Evolutionary conservation across 768 basidiomycete genomes (phyloP).

Genomic region (Lepiota brunneoincarnata): DNA sequence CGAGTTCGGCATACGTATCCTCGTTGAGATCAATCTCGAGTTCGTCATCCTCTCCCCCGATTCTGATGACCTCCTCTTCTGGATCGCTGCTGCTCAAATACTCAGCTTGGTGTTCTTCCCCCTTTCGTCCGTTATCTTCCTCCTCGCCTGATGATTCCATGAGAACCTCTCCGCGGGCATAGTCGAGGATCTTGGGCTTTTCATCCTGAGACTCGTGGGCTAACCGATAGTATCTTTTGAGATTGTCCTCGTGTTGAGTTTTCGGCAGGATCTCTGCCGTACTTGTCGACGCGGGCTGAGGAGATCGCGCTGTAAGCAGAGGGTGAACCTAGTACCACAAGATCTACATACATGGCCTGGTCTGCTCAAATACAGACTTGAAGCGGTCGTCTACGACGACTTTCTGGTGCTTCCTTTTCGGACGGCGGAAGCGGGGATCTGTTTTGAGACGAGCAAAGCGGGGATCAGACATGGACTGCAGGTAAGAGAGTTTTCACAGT

Average conservation of each 20-base stretch:
- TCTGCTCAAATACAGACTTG: constrained; percentile 65
- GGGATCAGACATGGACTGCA: constrained; percentile 66
- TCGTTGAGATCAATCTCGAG: constrained; percentile 81
- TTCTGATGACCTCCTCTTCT: constrained; percentile 45
- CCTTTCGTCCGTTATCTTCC: constrained; percentile 29
- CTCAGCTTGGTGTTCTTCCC: constrained; percentile 26
- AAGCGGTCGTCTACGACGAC: constrained; percentile 92
- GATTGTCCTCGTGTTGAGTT: constrained; percentile 70
- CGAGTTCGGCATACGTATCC: constrained; percentile 62
- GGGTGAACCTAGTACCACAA: constrained; percentile 12
- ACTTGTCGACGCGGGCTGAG: constrained; percentile 78
- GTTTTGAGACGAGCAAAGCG: constrained; percentile 84
- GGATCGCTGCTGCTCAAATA: constrained; percentile 38
- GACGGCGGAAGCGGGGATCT: constrained; percentile 90
- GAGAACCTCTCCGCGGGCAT: constrained; percentile 85
- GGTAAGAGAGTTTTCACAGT: not conserved
- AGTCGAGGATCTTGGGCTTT: constrained; percentile 53
- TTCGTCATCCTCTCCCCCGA: constrained; percentile 43
- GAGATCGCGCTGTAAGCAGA: not conserved
- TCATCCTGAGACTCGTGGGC: constrained; percentile 29
- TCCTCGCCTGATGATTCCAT: constrained; percentile 88
- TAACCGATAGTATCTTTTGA: constrained; percentile 80
- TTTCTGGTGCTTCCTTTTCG: constrained; percentile 76
- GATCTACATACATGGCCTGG: constrained; percentile 27
- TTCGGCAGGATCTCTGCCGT: constrained; percentile 71